phyloP scores from a whole-genome alignment of 2,329 filamentous ascomycete species.

The Pseudogymnoascus sp. region DNA sequence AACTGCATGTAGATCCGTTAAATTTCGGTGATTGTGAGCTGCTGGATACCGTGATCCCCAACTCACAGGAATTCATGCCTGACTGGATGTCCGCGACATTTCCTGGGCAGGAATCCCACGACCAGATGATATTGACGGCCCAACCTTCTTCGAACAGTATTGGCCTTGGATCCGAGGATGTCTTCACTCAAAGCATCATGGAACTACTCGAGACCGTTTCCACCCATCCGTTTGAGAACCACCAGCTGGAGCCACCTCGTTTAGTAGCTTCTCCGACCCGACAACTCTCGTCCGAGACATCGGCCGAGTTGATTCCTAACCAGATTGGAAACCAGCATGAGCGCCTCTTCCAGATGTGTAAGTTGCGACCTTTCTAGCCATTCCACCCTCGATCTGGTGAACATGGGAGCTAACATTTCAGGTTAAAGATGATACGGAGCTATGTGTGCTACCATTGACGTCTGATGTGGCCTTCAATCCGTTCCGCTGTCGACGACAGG shows the following conservation, averaged over 20 bases:
- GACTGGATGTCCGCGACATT: neutral
- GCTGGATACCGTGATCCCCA: neutral
- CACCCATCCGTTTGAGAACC: neutral
- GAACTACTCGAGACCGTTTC: neutral
- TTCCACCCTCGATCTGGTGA: neutral
- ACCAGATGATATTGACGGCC: neutral
- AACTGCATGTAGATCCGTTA: neutral
- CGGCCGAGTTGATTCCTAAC: neutral
- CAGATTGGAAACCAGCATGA: neutral
- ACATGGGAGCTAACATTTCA: slow-evolving; percentile 1
- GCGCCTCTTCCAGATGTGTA: slow-evolving; percentile 2
- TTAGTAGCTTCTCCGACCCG: neutral
- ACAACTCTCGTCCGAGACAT: neutral
- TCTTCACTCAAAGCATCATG: neutral
- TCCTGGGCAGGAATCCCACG: neutral
- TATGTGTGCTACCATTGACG: slow-evolving; percentile 29
- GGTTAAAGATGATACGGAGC: slow-evolving; percentile 27
- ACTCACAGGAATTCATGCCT: neutral
- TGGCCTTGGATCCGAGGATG: neutral
- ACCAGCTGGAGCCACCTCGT: slow-evolving; percentile 3
- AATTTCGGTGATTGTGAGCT: neutral
- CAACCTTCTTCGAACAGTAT: slow-evolving; percentile 3
- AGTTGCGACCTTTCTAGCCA: neutral
- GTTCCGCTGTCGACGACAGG: slow-evolving; percentile 24
- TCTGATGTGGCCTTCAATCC: slow-evolving; percentile 27